Base-by-base conservation (phyloP, 768 basidiomycete species). In the Calocera cornea region DNA sequence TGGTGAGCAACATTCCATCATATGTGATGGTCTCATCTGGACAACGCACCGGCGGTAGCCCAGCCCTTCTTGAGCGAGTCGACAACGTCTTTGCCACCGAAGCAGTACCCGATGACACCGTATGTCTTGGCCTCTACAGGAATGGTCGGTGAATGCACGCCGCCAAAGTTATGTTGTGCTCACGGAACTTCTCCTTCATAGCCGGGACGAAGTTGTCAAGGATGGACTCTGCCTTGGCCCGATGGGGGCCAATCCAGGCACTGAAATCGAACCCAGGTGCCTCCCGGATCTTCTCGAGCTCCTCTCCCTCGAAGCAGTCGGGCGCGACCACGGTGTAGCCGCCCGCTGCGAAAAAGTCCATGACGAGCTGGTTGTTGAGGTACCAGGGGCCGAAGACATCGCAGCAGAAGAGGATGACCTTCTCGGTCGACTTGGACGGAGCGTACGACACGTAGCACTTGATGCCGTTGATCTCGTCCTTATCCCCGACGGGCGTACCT, bases 221-320 rank as follows among this genome's bases (percentile, higher is more conserved):
- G 19, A 74, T 72, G 65, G 79, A 77, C n/a, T 65, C 71, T 0
- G 85, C 81, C 19, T 76, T 75, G 24, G 75, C 71, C 34, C 73
- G 73, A 11, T 72, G 71, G 50, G 77, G 78, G 0, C 66, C 69
- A 24, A 80, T 73, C 84, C 85, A 87, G 0, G 75, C 76, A 1
- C 68, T 40, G 33, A 77, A 75, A 67, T 81, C 76, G 44, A 79
- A 80, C 17, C 63, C 73, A 10, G 78, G 75, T 34, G 80, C 76
- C 2, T 76, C 74, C 22, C 75, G 72, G 68, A 82, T 79, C 1
- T 71, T 66, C 22, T 80, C 71, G 0, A 87, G 71, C 14, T 81
- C 77, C 65, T 86, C 83, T 5, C 86, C 84, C 64, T 85, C 80
- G 75, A 88, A 86, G 74, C 85, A 87, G 69, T 87, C 87, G 49